These are phyloP conservation scores for Bimuria novae-zelandiae DNA, from an alignment of 2,329 filamentous ascomycete species.

Conservation along the genomic window DNA sequence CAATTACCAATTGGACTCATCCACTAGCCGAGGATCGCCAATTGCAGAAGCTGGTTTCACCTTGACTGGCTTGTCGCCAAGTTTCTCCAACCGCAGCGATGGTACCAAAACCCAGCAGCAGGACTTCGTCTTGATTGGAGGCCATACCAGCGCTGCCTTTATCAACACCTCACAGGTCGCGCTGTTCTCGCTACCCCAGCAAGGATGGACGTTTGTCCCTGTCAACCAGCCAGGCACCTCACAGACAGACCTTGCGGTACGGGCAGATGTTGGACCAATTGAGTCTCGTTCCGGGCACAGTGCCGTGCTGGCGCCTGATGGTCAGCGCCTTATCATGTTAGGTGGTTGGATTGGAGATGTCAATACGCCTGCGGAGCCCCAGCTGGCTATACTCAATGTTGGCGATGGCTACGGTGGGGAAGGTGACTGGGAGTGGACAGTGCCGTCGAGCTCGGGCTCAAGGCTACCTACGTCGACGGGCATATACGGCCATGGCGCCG, in stretches of 20 bases:
- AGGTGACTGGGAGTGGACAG: slow-evolving; percentile 70
- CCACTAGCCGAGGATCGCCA: slow-evolving; percentile 64
- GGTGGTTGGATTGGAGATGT: slow-evolving; percentile 93
- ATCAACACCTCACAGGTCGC: slow-evolving; percentile 94
- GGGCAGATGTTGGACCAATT: slow-evolving; percentile 55
- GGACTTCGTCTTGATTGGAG: slow-evolving; percentile 80
- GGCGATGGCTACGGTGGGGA: slow-evolving; percentile 70
- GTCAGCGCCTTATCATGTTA: slow-evolving; percentile 74
- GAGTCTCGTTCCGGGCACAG: slow-evolving; percentile 90
- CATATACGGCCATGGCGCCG: slow-evolving; percentile 65
- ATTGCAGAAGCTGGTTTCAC: slow-evolving; percentile 86
- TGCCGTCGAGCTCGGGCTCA: slow-evolving; percentile 58
- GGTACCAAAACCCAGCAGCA: slow-evolving; percentile 72
- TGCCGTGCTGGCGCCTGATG: slow-evolving; percentile 78
- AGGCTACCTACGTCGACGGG: slow-evolving; percentile 53
- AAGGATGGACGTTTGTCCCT: slow-evolving; percentile 81
- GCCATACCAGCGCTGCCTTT: slow-evolving; percentile 81
- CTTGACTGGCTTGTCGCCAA: slow-evolving; percentile 73
- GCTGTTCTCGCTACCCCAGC: slow-evolving; percentile 82
- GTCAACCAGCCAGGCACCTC: slow-evolving; percentile 57
- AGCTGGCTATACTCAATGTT: slow-evolving; percentile 77
- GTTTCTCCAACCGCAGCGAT: slow-evolving; percentile 67
- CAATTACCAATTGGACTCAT: slow-evolving; percentile 54
- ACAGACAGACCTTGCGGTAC: slow-evolving; percentile 62
- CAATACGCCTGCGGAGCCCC: slow-evolving; percentile 75